Base-by-base conservation (phyloP, 768 basidiomycete species). In the Mycena galopus region DNA sequence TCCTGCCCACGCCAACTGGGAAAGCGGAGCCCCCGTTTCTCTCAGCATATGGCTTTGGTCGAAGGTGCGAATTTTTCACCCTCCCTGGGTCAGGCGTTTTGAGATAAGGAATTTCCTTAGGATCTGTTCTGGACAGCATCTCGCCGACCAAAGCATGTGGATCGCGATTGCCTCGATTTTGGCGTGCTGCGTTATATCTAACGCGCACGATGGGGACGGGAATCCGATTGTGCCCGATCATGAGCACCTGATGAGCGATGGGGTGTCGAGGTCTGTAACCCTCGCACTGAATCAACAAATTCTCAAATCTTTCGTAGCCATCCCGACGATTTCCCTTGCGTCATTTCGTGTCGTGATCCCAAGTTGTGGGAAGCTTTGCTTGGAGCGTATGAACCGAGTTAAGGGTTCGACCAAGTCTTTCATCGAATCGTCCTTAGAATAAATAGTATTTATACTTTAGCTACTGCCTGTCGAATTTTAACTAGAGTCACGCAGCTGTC, bases 111-210 rank as follows among this genome's bases (percentile, higher is more conserved):
- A 14, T 39, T 55, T 19, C 25, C 64, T 57, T 25, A 77, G 80
- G 21, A 75, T 76, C 39, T 81, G 80, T 66, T 77, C 80, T 4
- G 80, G 80, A 14, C 77, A 77, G 14, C 73, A 78, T 65, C 63
- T 80, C 35, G 76, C 68, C 0, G 67, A 73, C 29, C 61, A 72
- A 37, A 74, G 63, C 32, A 16, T 78, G 25, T 78, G 74, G 66
- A 71, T 78, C 19, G 72, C 66, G 8, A 70, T 73, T 32, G 77
- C 72, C 3, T 75, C 77, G 19, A 67, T 79, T 30, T 62, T 79
- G 23, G 65, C 75, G 23, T 71, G 62, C 12, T 77, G 77, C 58
- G 66, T 61, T 32, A 74, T 79, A 21, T n/a, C 44, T 12, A 72
- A 63, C 29, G 76, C 76, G 11, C 23, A 71, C 21, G 79, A 79